A percentile compares a stretch with the other conserved stretches of the same genome.
Conservation (phyloP, 2,329 filamentous ascomycete genomes). For the Stagonosporopsis cucurbitacearum region DNA sequence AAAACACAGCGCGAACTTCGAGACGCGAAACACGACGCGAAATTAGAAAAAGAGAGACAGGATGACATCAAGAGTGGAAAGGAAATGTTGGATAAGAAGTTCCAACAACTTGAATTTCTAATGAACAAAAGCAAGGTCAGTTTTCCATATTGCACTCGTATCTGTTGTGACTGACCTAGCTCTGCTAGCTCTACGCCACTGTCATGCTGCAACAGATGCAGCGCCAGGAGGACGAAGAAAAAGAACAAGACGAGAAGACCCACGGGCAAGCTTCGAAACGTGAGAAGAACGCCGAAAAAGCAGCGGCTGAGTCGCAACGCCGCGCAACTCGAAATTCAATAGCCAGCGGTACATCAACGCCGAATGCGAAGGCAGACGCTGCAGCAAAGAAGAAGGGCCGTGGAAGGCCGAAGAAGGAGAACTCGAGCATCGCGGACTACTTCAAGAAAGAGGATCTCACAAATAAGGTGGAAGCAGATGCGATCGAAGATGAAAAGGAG, state of each 20-base stretch:
- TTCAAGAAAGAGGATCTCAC: constrained; percentile 66
- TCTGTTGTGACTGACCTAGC: constrained; percentile 7
- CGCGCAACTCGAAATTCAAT: constrained; percentile 52
- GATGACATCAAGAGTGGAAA: constrained; percentile 55
- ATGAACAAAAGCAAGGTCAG: constrained; percentile 59
- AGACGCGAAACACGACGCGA: constrained; percentile 53
- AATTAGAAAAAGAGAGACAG: constrained; percentile 54
- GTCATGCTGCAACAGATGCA: constrained; percentile 63
- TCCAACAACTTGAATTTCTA: constrained; percentile 59
- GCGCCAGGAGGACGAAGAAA: constrained; percentile 57
- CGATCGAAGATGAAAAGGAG: constrained; percentile 63
- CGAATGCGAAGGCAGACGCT: constrained; percentile 29
- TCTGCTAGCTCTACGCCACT: constrained; percentile 53
- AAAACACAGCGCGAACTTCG: constrained; percentile 50
- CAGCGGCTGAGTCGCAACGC: constrained; percentile 55
- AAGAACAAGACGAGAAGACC: constrained; percentile 54
- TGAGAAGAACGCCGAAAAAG: constrained; percentile 56
- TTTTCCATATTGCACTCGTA: not conserved
- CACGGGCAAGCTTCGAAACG: constrained; percentile 53
- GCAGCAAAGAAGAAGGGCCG: constrained; percentile 36
- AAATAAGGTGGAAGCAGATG: constrained; percentile 61
- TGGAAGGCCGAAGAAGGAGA: constrained; percentile 50
- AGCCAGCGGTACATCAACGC: constrained; percentile 22
- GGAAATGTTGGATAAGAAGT: constrained; percentile 57
- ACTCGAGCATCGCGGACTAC: constrained; percentile 62